Evolutionary conservation across 805 yeast species (phyloP).

Genomic region (Candida palmyrensis): DNA sequence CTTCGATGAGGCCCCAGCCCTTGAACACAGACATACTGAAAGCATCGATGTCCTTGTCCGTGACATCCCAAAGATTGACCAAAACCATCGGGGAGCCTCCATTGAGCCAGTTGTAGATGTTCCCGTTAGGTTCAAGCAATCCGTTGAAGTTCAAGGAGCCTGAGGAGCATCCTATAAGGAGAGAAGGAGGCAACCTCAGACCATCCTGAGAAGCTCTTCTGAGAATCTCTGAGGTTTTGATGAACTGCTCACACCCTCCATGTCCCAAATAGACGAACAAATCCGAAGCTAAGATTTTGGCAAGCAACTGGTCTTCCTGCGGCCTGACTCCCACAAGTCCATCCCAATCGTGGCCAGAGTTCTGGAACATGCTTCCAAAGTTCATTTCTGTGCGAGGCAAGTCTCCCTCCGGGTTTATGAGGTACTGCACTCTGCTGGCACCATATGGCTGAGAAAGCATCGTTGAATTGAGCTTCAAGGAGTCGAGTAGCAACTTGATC

Average conservation of each 20-base stretch:
- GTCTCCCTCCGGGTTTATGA: conserved; percentile 83
- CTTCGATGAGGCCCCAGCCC: conserved; percentile 56
- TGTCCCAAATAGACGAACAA: conserved; percentile 84
- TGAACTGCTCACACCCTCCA: conserved; percentile 91
- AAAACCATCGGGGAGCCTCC: conserved; percentile 82
- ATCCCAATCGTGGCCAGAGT: conserved; percentile 36
- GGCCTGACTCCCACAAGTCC: conserved; percentile 58
- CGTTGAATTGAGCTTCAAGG: conserved; percentile 17
- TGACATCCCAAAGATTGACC: conserved; percentile 94
- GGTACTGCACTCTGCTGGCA: conserved; percentile 40
- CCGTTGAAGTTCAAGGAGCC: conserved; percentile 60
- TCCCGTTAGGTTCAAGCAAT: conserved; percentile 66
- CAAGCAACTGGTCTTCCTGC: conserved; percentile 44
- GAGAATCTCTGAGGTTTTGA: conserved; percentile 48
- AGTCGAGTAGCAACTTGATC: conserved; percentile 31
- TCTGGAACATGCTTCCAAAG: conserved; percentile 42
- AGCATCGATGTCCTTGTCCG: conserved; percentile 89
- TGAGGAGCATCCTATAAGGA: conserved; percentile 88
- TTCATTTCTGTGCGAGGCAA: conserved; percentile 58
- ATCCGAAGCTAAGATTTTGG: conserved; percentile 33
- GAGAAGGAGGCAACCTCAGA: conserved; percentile 46
- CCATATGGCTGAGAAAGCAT: no score
- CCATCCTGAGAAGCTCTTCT: conserved; percentile 13
- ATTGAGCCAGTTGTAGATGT: conserved; percentile 65
- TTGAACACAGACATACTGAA: conserved; percentile 60